phyloP scores from a whole-genome alignment of 2,329 filamentous ascomycete genomes.

The Monilinia fructicola region DNA sequence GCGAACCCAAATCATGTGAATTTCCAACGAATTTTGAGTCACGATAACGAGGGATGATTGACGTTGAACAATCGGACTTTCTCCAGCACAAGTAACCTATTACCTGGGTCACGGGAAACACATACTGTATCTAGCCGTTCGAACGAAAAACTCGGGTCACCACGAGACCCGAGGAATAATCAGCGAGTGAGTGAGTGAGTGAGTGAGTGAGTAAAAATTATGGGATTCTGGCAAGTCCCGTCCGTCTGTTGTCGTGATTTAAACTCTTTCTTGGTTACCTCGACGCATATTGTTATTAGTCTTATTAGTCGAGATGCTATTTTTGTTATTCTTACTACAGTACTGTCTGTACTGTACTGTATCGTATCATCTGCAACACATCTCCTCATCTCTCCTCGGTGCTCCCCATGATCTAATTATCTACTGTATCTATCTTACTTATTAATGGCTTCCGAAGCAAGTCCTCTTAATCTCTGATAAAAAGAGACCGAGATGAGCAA shows the following conservation, averaged over 20 bases:
- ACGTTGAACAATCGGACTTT: slow-evolving; percentile 21
- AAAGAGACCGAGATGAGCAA: slow-evolving; percentile 8
- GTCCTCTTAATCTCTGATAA: slow-evolving; percentile 22
- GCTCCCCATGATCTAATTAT: no score
- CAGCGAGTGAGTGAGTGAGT: neutral
- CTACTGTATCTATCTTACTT: no score
- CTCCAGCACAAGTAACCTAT: slow-evolving; percentile 3
- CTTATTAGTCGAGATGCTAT: no score
- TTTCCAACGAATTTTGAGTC: neutral
- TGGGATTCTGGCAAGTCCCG: slow-evolving; percentile 18
- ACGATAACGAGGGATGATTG: neutral
- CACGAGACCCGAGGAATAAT: slow-evolving; percentile 20
- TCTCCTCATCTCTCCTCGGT: no score
- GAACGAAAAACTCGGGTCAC: slow-evolving; percentile 20
- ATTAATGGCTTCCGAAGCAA: slow-evolving; percentile 16
- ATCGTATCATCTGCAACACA: neutral
- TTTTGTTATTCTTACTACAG: neutral
- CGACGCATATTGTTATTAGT: no score
- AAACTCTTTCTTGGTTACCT: slow-evolving; percentile 10
- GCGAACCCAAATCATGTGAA: slow-evolving; percentile 23
- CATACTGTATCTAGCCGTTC: slow-evolving; percentile 21
- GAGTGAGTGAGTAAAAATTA: neutral
- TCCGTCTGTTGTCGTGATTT: slow-evolving; percentile 7
- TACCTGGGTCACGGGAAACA: slow-evolving; percentile 25
- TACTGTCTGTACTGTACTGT: no score